These are phyloP conservation scores for Neonectria magnoliae DNA, from an alignment of 2,329 filamentous ascomycete genomes.

Conservation along the genomic window DNA sequence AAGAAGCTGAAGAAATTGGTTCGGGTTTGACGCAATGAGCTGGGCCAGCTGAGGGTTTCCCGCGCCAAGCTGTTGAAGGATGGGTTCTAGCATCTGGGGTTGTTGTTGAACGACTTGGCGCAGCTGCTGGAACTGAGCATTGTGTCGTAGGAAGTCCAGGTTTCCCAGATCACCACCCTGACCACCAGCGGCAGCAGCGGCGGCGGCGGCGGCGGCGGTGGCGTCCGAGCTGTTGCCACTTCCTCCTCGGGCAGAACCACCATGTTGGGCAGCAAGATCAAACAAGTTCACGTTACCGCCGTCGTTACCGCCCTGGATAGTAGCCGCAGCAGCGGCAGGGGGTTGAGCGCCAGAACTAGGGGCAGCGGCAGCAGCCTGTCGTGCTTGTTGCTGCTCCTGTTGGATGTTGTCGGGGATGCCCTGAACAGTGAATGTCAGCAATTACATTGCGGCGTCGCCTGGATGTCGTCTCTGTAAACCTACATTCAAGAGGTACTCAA, in stretches of 20 bases:
- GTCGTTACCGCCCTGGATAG: constrained; percentile 64
- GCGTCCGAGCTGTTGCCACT: constrained; percentile 51
- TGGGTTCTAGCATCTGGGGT: constrained; percentile 98
- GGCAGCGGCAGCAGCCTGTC: constrained; percentile 49
- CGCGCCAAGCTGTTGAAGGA: constrained; percentile 92
- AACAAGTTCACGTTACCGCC: constrained; percentile 87
- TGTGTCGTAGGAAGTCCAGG: constrained; percentile 92
- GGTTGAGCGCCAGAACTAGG: constrained; percentile 37
- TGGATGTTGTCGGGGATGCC: constrained; percentile 89
- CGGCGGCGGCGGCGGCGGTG: constrained; percentile 55
- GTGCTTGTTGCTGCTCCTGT: constrained; percentile 71
- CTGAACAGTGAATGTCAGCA: constrained; percentile 54
- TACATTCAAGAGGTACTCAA: constrained; percentile 93
- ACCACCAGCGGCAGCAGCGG: constrained; percentile 60
- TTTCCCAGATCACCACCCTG: constrained; percentile 73
- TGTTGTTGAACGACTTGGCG: constrained; percentile 97
- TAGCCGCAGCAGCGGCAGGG: constrained; percentile 51
- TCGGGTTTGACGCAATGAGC: constrained; percentile 89
- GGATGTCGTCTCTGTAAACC: constrained; percentile 47
- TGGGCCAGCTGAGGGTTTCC: constrained; percentile 95
- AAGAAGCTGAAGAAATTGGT: constrained; percentile 90
- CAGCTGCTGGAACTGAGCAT: constrained; percentile 97
- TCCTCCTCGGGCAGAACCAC: constrained; percentile 57
- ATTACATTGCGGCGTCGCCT: constrained; percentile 1
- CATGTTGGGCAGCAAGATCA: constrained; percentile 86